A percentile compares a stretch with the other conserved stretches of the same genome.
These are phyloP conservation scores for Rhytidiadelphus loreus DNA, from an alignment of 225 moss, liverwort and hornwort genomes.

Conservation along the genomic window DNA sequence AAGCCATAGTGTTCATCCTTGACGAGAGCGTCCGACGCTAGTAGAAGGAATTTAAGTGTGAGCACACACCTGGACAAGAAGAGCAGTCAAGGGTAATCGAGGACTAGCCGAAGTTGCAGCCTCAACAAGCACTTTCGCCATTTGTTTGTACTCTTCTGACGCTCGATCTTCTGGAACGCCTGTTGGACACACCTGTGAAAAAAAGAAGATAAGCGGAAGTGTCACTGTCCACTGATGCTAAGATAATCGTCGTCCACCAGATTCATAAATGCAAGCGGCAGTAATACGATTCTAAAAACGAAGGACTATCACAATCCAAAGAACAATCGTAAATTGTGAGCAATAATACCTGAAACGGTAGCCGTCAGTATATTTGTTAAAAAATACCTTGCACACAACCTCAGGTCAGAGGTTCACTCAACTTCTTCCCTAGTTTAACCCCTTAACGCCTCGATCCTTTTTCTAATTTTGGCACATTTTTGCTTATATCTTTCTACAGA, in stretches of 20 bases:
- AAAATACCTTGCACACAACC: neutral
- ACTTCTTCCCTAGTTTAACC: neutral
- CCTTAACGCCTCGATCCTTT: too few relatives aligned
- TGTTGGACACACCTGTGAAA: conserved; percentile 42
- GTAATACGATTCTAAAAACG: neutral
- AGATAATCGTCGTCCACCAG: neutral
- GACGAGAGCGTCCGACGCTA: neutral
- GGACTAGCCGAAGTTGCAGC: conserved; percentile 48
- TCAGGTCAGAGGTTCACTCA: neutral
- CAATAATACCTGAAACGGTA: neutral
- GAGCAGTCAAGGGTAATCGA: conserved; percentile 72
- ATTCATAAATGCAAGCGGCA: neutral
- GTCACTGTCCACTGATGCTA: neutral
- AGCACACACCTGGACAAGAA: conserved; percentile 71
- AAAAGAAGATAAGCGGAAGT: neutral
- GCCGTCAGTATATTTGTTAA: neutral
- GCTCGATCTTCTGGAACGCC: conserved; percentile 67
- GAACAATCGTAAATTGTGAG: neutral
- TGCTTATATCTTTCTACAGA: too few relatives aligned
- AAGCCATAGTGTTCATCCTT: neutral
- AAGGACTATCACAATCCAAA: neutral
- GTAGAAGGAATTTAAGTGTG: neutral
- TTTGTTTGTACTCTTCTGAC: conserved; percentile 47
- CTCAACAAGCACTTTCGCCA: conserved; percentile 50
- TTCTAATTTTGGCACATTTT: too few relatives aligned